These are phyloP conservation scores for Alternaria burnsii DNA, from an alignment of 2,329 filamentous ascomycete species.

Conservation along the genomic window DNA sequence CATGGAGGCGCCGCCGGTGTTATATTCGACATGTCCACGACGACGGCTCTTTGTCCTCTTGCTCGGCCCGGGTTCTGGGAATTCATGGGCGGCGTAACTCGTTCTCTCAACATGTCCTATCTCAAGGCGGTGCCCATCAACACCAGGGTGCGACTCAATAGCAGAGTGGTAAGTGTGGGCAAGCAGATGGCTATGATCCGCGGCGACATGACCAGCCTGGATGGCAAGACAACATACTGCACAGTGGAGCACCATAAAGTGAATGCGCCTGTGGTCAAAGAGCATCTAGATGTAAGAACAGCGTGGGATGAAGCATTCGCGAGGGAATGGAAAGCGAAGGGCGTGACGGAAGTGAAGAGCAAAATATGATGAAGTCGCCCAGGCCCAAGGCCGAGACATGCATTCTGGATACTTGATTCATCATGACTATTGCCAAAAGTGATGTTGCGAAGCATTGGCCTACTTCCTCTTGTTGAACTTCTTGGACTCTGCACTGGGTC, in stretches of 20 bases:
- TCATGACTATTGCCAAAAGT: neutral
- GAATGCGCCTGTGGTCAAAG: slow-evolving; percentile 51
- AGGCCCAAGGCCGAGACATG: neutral
- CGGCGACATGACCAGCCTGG: slow-evolving; percentile 59
- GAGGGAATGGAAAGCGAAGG: slow-evolving; percentile 31
- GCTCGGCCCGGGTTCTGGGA: slow-evolving; percentile 61
- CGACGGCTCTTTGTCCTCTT: slow-evolving; percentile 59
- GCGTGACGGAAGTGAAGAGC: slow-evolving; percentile 20
- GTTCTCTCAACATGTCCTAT: slow-evolving; percentile 62
- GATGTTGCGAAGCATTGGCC: slow-evolving; percentile 1
- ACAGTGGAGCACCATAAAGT: slow-evolving; percentile 65
- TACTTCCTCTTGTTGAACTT: slow-evolving; percentile 59
- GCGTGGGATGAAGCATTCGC: slow-evolving; percentile 58
- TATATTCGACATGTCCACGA: slow-evolving; percentile 57
- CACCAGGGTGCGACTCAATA: slow-evolving; percentile 55
- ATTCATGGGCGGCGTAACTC: slow-evolving; percentile 62
- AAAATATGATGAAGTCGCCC: slow-evolving; percentile 24
- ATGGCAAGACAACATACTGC: slow-evolving; percentile 59
- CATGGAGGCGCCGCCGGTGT: slow-evolving; percentile 52
- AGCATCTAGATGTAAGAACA: slow-evolving; percentile 52
- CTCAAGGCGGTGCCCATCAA: slow-evolving; percentile 59
- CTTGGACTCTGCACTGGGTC: slow-evolving; percentile 51
- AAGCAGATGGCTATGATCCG: slow-evolving; percentile 62
- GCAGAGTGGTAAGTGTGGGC: slow-evolving; percentile 57
- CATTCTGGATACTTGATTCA: slow-evolving; percentile 21